Conservation (phyloP, 2,329 filamentous ascomycete genomes). For the Ascochyta rabiei region DNA sequence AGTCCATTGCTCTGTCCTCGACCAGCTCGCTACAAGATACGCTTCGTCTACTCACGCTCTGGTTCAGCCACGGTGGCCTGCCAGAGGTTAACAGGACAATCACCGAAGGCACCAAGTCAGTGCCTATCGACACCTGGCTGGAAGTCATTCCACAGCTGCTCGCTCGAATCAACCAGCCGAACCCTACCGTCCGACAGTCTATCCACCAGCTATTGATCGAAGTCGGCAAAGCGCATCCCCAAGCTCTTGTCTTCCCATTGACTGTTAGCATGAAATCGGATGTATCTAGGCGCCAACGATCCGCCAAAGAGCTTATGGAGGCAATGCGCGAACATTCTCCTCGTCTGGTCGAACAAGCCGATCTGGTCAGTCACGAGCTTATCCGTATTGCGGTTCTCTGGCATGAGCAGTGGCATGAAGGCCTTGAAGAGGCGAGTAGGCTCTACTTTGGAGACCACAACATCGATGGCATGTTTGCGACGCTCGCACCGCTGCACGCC, state of each 20-base stretch:
- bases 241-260: slow-evolving; percentile 94
- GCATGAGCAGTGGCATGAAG: slow-evolving; percentile 99
- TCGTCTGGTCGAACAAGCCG: slow-evolving; percentile 90
- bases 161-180: slow-evolving; percentile 95
- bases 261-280: slow-evolving; percentile 99
- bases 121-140: slow-evolving; percentile 97
- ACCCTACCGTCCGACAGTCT: slow-evolving; percentile 82
- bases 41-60: slow-evolving; percentile 86
- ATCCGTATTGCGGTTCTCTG: slow-evolving; percentile 96
- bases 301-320: slow-evolving; percentile 93
- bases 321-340: slow-evolving; percentile 96
- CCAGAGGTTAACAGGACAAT: slow-evolving; percentile 87
- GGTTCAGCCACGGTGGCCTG: slow-evolving; percentile 93
- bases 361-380: slow-evolving; percentile 92
- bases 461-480: slow-evolving; percentile 95
- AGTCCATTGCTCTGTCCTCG: slow-evolving; percentile 89
- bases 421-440: slow-evolving; percentile 91
- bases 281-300: slow-evolving; percentile 80
- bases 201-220: slow-evolving; percentile 93
- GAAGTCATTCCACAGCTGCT: slow-evolving; percentile 98
- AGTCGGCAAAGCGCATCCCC: slow-evolving; percentile 91
- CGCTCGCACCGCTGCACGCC: slow-evolving; percentile 87
- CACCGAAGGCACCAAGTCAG: slow-evolving; percentile 85
- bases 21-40: slow-evolving; percentile 96
- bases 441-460: slow-evolving; percentile 98